Evolutionary conservation across 768 basidiomycete species (phyloP).

Genomic region (Suillus tomentosus): DNA sequence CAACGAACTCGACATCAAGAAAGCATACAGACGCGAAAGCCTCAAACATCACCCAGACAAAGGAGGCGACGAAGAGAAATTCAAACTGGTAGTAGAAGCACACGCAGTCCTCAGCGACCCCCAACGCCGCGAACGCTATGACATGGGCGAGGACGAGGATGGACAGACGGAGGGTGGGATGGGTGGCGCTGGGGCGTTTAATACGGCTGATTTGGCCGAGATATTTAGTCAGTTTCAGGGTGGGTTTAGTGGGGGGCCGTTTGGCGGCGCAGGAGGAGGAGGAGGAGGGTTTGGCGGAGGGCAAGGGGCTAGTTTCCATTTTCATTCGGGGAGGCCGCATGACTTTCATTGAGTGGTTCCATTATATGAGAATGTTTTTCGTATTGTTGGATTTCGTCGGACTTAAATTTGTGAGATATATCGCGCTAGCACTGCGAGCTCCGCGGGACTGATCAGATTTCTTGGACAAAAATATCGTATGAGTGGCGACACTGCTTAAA

Average conservation of each 20-base stretch:
- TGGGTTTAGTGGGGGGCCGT: constrained; percentile 31
- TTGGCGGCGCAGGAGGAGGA: constrained; percentile 22
- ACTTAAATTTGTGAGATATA: neutral
- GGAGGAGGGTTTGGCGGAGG: constrained; percentile 28
- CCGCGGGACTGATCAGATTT: neutral
- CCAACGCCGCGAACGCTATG: constrained; percentile 70
- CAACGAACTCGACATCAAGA: constrained; percentile 78
- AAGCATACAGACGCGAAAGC: constrained; percentile 86
- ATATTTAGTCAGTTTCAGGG: constrained; percentile 65
- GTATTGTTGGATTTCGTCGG: neutral
- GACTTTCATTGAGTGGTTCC: neutral
- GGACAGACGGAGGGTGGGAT: constrained; percentile 49
- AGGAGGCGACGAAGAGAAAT: constrained; percentile 95
- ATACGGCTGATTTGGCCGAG: constrained; percentile 57
- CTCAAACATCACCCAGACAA: constrained; percentile 87
- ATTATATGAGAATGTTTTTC: neutral
- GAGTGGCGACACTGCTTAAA: no score
- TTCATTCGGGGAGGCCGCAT: constrained; percentile 19
- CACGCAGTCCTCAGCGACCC: constrained; percentile 83
- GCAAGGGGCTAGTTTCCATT: constrained; percentile 30
- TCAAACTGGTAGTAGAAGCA: constrained; percentile 87
- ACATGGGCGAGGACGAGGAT: constrained; percentile 82
- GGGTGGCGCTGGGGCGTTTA: constrained; percentile 46
- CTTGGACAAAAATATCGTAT: neutral
- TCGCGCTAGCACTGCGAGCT: neutral